Evolutionary conservation across 192 early-diverging fungal genomes (phyloP).

Genomic region (Irineochytrium annulatum): DNA sequence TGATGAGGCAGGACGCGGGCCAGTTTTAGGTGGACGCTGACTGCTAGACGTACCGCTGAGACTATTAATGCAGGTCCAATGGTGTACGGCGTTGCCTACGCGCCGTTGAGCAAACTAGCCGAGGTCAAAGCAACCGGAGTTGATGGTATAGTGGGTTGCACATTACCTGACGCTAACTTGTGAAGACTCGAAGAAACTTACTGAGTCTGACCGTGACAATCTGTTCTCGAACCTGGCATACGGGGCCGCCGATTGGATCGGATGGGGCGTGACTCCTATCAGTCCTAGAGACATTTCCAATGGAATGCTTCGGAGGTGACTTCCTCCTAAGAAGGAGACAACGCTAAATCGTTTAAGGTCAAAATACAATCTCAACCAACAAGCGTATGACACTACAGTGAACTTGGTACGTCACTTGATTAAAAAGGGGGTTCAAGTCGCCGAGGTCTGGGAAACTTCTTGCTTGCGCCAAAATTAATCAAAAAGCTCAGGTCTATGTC

Average conservation of each 20-base stretch:
- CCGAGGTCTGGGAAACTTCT: conserved; percentile 46
- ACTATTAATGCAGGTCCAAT: conserved; percentile 66
- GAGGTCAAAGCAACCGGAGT: conserved; percentile 73
- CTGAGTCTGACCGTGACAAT: conserved; percentile 65
- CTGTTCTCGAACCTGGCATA: conserved; percentile 62
- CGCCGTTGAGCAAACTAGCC: conserved; percentile 57
- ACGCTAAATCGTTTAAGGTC: conserved; percentile 37
- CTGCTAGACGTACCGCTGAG: neutral
- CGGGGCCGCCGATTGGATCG: conserved; percentile 57
- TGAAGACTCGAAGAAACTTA: conserved; percentile 92
- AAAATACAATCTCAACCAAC: conserved; percentile 87
- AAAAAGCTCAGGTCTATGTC: conserved; percentile 64
- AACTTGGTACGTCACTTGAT: conserved; percentile 68
- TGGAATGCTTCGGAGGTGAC: conserved; percentile 79
- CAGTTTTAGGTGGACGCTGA: conserved; percentile 68
- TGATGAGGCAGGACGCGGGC: conserved; percentile 96
- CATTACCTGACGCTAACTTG: neutral
- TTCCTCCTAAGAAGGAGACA: too few species aligned
- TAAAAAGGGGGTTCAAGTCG: conserved; percentile 59
- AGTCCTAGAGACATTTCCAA: conserved; percentile 89
- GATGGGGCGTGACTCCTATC: conserved; percentile 78
- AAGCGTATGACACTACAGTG: conserved; percentile 94
- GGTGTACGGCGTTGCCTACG: conserved; percentile 93
- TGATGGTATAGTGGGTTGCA: conserved; percentile 50
- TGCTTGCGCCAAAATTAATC: neutral